Evolutionary conservation across 2,329 filamentous ascomycete genomes (phyloP).

Genomic region (Orbilia ellipsospora): DNA sequence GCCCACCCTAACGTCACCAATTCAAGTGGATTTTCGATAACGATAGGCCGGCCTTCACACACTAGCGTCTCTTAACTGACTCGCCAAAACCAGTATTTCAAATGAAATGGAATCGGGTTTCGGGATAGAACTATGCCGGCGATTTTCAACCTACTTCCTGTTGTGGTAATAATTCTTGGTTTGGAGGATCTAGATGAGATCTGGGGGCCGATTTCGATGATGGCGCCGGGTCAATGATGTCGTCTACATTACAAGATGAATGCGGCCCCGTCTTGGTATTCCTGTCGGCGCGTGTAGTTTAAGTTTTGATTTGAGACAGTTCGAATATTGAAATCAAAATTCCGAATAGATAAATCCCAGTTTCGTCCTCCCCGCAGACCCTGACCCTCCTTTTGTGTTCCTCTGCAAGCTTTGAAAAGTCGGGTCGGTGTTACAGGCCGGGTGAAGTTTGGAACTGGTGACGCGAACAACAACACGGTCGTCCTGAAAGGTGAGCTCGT

Average conservation of each 20-base stretch:
- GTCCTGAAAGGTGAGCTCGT: too few species aligned
- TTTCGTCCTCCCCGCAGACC: background rate
- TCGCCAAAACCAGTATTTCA: too few species aligned
- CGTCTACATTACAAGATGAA: slow-evolving; percentile 8
- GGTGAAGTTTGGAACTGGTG: too few species aligned
- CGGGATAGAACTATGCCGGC: slow-evolving; percentile 3
- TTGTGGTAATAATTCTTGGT: background rate
- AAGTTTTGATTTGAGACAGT: too few species aligned
- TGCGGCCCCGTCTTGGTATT: slow-evolving; percentile 4
- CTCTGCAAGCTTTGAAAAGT: background rate
- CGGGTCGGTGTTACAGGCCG: too few species aligned
- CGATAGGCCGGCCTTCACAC: too few species aligned
- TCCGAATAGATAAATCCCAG: too few species aligned
- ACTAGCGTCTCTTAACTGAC: too few species aligned
- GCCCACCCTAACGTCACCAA: too few species aligned
- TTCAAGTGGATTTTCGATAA: too few species aligned
- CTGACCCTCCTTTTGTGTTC: background rate
- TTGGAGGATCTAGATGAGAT: slow-evolving; percentile 7
- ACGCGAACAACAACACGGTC: too few species aligned
- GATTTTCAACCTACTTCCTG: background rate
- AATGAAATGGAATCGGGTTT: slow-evolving; percentile 11
- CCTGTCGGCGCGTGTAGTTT: background rate
- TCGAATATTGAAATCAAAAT: too few species aligned
- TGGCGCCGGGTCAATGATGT: slow-evolving; percentile 16
- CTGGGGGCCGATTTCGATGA: slow-evolving; percentile 6